phyloP scores from a whole-genome alignment of 805 yeast genomes.

The Brettanomyces naardenensis region DNA sequence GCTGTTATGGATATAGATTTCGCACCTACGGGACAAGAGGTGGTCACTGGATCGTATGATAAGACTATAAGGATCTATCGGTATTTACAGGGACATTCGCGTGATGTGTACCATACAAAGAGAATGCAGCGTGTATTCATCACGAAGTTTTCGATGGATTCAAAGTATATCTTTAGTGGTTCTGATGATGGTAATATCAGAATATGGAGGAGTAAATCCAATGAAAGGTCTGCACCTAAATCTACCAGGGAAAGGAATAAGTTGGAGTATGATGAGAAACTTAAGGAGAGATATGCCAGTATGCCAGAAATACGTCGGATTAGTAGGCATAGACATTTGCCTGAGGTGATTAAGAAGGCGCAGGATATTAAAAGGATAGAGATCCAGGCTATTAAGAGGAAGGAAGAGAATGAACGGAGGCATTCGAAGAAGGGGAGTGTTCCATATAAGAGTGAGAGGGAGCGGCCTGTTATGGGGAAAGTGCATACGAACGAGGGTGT shows the following conservation, averaged over 20 bases:
- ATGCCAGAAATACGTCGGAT: conserved; percentile 96
- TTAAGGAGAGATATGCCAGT: conserved; percentile 85
- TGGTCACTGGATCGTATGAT: conserved; percentile 93
- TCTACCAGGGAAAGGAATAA: conserved; percentile 73
- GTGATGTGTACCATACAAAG: conserved; percentile 94
- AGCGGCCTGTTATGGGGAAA: conserved; percentile 79
- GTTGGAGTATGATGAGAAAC: conserved; percentile 83
- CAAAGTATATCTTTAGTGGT: conserved; percentile 79
- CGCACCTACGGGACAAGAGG: conserved; percentile 94
- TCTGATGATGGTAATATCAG: conserved; percentile 96
- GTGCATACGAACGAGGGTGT: no score
- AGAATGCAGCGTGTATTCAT: conserved; percentile 94
- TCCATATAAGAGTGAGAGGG: conserved; percentile 63
- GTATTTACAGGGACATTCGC: conserved; percentile 70
- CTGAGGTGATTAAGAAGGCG: conserved; percentile 81
- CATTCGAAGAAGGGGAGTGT: conserved; percentile 59
- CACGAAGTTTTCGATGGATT: conserved; percentile 80
- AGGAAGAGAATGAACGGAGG: conserved; percentile 76
- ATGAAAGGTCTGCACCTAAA: conserved; percentile 76
- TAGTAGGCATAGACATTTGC: conserved; percentile 87
- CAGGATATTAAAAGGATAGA: conserved; percentile 77
- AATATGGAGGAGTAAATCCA: conserved; percentile 84
- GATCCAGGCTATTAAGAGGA: conserved; percentile 61
- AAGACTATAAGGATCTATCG: conserved; percentile 80
- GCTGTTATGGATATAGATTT: conserved; percentile 94